A percentile compares a stretch with the other conserved stretches of the same genome.
Evolutionary conservation across 306 rosid species (phyloP).

Genomic region (Cicer cuneatum): DNA sequence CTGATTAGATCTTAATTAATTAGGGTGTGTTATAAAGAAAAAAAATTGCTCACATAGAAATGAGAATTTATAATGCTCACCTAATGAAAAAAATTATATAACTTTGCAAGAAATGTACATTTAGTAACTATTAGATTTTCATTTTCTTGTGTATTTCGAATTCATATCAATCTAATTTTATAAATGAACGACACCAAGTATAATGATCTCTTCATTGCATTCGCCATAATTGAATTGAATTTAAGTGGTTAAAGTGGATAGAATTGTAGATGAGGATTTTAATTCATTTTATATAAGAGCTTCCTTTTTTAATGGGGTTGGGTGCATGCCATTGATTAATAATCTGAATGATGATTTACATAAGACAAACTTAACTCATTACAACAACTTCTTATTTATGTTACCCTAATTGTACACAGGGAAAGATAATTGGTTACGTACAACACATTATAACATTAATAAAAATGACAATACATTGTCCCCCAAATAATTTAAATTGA

Average conservation of each 20-base stretch:
- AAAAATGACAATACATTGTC: constrained; percentile 5
- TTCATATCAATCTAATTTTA: neutral
- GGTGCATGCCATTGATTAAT: constrained; percentile 32
- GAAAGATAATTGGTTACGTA: constrained; percentile 3
- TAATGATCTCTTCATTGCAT: constrained; percentile 17
- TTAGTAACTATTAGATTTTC: no score
- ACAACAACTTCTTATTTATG: constrained; percentile 24
- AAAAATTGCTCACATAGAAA: no score
- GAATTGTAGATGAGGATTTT: constrained; percentile 2
- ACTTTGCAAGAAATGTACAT: no score
- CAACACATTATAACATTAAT: neutral
- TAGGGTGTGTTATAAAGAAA: no score
- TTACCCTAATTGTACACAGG: constrained; percentile 25
- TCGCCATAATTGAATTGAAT: constrained; percentile 32
- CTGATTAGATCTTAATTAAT: no score
- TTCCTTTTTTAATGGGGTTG: constrained; percentile 16
- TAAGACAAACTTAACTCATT: constrained; percentile 12
- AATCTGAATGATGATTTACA: constrained; percentile 7
- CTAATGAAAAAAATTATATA: no score
- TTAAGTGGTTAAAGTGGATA: constrained; percentile 35
- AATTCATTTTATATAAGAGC: constrained; percentile 28
- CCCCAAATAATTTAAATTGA: constrained; percentile 6
- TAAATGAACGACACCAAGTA: neutral
- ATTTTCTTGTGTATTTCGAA: neutral
- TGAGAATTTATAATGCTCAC: no score